Percentiles rank a stretch among this genome's conserved stretches.
Conservation (phyloP, 768 basidiomycete species). For the Asterophora lycoperdoides region DNA sequence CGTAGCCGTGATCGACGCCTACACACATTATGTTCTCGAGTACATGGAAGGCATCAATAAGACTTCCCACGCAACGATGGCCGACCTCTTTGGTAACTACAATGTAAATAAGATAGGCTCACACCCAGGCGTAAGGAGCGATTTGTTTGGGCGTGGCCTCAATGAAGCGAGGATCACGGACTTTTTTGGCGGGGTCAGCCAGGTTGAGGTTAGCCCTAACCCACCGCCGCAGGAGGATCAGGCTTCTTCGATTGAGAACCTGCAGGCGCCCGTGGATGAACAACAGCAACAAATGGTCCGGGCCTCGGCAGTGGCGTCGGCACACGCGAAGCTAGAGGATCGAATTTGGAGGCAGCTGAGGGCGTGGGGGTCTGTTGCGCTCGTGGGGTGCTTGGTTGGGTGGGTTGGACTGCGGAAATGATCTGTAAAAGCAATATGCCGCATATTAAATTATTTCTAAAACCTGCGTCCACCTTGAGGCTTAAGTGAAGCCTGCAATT, state of each 20-base stretch:
- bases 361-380: constrained; percentile 27
- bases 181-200: constrained; percentile 86
- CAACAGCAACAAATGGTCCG: background rate
- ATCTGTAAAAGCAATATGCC: background rate
- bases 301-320: background rate
- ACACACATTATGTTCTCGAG: constrained; percentile 87
- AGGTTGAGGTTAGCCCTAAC: constrained; percentile 58
- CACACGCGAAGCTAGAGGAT: background rate
- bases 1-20: constrained; percentile 92
- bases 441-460: background rate
- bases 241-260: background rate
- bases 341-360: constrained; percentile 13
- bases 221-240: background rate
- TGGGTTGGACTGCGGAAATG: constrained; percentile 24
- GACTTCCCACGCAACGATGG: constrained; percentile 74
- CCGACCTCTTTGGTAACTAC: constrained; percentile 81
- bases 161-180: constrained; percentile 66
- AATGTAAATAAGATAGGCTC: constrained; percentile 74
- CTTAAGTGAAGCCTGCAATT: background rate
- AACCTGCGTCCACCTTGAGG: background rate
- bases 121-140: constrained; percentile 83
- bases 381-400: constrained; percentile 26
- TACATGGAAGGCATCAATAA: constrained; percentile 93
- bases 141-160: constrained; percentile 71
- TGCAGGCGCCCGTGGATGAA: background rate